phyloP scores from a whole-genome alignment of 2,329 filamentous ascomycete species.

The Aspergillus amoenus region DNA sequence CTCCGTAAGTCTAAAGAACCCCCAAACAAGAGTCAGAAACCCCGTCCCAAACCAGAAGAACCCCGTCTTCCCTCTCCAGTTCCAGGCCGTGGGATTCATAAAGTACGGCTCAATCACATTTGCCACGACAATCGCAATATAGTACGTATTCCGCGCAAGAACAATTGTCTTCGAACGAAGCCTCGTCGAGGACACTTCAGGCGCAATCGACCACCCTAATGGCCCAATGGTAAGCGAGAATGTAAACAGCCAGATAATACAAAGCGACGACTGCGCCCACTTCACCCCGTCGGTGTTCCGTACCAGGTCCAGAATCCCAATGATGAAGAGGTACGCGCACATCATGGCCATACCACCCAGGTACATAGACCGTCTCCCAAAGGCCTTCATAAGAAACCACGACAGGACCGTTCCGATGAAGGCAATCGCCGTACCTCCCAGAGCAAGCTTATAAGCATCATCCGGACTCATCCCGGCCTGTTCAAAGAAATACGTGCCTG shows the following conservation, averaged over 20 bases:
- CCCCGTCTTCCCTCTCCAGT: slow-evolving; percentile 41
- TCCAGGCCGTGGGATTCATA: slow-evolving; percentile 33
- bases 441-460: slow-evolving; percentile 45
- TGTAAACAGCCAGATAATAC: slow-evolving; percentile 55
- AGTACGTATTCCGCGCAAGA: slow-evolving; percentile 53
- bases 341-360: slow-evolving; percentile 32
- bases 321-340: slow-evolving; percentile 29
- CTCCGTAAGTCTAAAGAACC: slow-evolving; percentile 43
- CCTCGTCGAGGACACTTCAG: slow-evolving; percentile 55
- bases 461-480: slow-evolving; percentile 50
- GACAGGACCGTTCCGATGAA: slow-evolving; percentile 46
- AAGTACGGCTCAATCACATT: slow-evolving; percentile 40
- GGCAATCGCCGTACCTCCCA: slow-evolving; percentile 35
- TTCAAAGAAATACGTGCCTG: slow-evolving; percentile 36
- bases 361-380: slow-evolving; percentile 43
- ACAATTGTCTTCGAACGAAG: slow-evolving; percentile 58
- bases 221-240: slow-evolving; percentile 58
- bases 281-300: slow-evolving; percentile 14
- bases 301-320: slow-evolving; percentile 20
- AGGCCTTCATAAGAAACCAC: slow-evolving; percentile 45
- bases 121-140: slow-evolving; percentile 50
- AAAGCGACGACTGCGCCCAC: slow-evolving; percentile 43
- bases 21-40: slow-evolving; percentile 37
- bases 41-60: slow-evolving; percentile 44
- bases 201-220: slow-evolving; percentile 53